Conservation (phyloP, 371 early-diverging fungal genomes). For the Sporodiniella umbellata region DNA sequence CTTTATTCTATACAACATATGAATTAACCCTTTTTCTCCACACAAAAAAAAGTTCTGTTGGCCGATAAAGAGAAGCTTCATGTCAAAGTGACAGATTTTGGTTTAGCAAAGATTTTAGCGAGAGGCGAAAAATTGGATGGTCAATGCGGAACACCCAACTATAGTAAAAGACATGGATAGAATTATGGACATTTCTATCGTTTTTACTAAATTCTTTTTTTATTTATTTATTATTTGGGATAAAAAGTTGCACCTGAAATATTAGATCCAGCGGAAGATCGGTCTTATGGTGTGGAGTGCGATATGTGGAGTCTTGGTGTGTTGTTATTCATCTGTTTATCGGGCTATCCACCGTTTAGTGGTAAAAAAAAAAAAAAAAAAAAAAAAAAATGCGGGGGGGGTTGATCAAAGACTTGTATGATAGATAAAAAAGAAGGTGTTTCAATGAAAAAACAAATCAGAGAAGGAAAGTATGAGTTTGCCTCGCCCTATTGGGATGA, state of each 20-base stretch:
- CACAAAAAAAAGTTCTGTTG: conserved; percentile 13
- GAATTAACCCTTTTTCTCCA: no score
- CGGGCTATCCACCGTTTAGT: conserved; percentile 94
- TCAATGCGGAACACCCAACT: conserved; percentile 97
- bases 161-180: conserved; percentile 49
- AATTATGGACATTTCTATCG: not conserved
- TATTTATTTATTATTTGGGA: not conserved
- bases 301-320: conserved; percentile 99
- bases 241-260: conserved; percentile 90
- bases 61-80: conserved; percentile 55
- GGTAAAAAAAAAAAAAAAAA: conserved; percentile 27
- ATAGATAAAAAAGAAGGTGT: conserved; percentile 17
- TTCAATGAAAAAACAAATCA: conserved; percentile 62
- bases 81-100: conserved; percentile 94
- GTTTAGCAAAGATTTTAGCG: conserved; percentile 82
- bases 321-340: conserved; percentile 95
- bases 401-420: not conserved
- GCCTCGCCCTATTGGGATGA: conserved; percentile 82
- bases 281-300: conserved; percentile 82
- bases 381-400: not conserved
- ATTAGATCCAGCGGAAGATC: conserved; percentile 54
- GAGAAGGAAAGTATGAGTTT: conserved; percentile 75
- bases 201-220: not conserved
- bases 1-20: no score
- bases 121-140: conserved; percentile 59